Base-by-base conservation (phyloP, 352 stramenopile genomes). In the Pythium chondricola region DNA sequence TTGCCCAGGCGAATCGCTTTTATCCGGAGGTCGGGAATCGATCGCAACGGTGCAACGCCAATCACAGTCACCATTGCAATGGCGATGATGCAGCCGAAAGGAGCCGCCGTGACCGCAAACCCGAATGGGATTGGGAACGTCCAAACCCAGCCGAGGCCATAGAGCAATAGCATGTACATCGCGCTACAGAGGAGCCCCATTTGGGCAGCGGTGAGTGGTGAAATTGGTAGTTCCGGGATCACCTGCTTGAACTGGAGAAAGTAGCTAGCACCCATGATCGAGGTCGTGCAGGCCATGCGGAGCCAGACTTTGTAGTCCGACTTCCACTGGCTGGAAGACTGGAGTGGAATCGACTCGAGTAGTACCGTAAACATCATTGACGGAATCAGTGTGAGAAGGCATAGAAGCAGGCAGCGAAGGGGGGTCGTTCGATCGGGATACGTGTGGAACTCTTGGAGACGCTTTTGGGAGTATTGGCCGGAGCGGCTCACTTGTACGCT, bases 91-190 rank as follows among this genome's bases (percentile, higher is more conserved):
- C 35, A 2, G 3, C 7, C 9, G 26, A 35, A 56, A 14, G 40
- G 38, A 2, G 17, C 13, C n/a, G 35, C 39, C 8, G 40, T 43
- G 9, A 49, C 31, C n/a, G 49, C 48, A 25, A 43, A 43, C 6
- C 38, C 38, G 17, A 56, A 43, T 1, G 48, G 48, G 18, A 49
- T 49, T 6, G 48, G 48, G 31, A 56, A 56, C n/a, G 31, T 36
- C 38, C 39, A 48, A 6, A 43, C 14, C n/a, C n/a, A 30, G 24
- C 35, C 17, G 11, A 52, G 33, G 4, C 20, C 20, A 20, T 9
- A 30, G 9, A 43, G 10, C 13, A 44, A 44, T 2, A 26, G 18
- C 3, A 56, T 9, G n/a, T 43, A 49, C 33, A 44, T 32, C 6
- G 36, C 8, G 22, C 21, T 49, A 3, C 18, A 20, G 6, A 20